A percentile compares a stretch with the other conserved stretches of the same genome.
Evolutionary conservation across 768 basidiomycete species (phyloP).

Genomic region (Amylocystis lapponica): DNA sequence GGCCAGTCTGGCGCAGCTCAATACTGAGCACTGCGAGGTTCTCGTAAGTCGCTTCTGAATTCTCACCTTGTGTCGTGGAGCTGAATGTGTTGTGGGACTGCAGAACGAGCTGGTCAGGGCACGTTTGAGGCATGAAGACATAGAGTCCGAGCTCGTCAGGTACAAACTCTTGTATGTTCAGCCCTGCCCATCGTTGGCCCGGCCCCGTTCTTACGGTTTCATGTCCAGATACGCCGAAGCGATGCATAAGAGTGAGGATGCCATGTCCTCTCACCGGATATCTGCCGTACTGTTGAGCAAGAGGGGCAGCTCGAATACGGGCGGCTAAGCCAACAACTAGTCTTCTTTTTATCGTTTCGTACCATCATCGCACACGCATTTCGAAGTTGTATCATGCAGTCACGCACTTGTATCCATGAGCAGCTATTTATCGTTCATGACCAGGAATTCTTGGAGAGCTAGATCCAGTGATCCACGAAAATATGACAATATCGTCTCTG

Average conservation of each 20-base stretch:
- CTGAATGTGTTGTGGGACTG: neutral
- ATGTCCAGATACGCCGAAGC: slow-evolving; percentile 44
- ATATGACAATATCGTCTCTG: no score
- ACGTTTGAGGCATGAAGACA: slow-evolving; percentile 84
- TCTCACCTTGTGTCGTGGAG: slow-evolving; percentile 9
- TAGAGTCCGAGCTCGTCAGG: slow-evolving; percentile 89
- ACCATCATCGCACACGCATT: neutral
- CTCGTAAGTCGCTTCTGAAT: slow-evolving; percentile 41
- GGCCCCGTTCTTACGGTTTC: neutral
- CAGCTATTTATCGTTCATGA: no score
- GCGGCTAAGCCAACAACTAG: no score
- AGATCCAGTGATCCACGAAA: no score
- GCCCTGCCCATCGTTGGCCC: no score
- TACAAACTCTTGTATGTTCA: slow-evolving; percentile 81
- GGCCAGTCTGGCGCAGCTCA: slow-evolving; percentile 69
- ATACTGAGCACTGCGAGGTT: slow-evolving; percentile 74
- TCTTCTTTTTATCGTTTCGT: neutral
- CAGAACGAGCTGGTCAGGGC: slow-evolving; percentile 90
- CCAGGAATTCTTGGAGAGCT: no score
- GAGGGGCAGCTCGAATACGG: slow-evolving; percentile 21
- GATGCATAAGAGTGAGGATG: slow-evolving; percentile 47
- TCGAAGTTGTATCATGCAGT: neutral
- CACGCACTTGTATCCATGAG: neutral
- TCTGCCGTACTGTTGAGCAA: slow-evolving; percentile 27
- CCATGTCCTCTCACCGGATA: slow-evolving; percentile 37